Percentiles rank a stretch among this genome's conserved stretches.
phyloP scores from a whole-genome alignment of 192 early-diverging fungal genomes.

The Phycomyces blakesleeanus region DNA sequence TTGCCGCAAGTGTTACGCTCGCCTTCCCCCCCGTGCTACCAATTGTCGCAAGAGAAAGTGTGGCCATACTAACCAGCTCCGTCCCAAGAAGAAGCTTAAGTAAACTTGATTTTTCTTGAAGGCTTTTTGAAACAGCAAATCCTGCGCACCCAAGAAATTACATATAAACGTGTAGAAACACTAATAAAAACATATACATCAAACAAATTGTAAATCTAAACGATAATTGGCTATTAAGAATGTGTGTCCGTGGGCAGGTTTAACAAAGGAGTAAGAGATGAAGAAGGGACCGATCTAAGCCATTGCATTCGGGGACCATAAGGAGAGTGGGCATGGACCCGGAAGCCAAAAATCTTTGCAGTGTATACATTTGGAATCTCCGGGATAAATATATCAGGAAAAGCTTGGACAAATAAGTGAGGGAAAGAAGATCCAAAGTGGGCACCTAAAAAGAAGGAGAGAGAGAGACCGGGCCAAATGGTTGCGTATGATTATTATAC shows the following conservation, averaged over 20 bases:
- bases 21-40: constrained; percentile 97
- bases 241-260: too few relatives aligned
- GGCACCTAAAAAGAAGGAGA: constrained; percentile 79
- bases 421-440: constrained; percentile 97
- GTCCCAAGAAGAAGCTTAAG: constrained; percentile 92
- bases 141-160: too few relatives aligned
- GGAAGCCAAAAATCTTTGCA: constrained; percentile 91
- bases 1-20: constrained; percentile 99
- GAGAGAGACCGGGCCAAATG: constrained; percentile 29
- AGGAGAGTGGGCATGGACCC: constrained; percentile 68
- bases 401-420: constrained; percentile 86
- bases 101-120: background rate
- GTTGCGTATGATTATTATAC: constrained; percentile 21
- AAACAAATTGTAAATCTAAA: too few relatives aligned
- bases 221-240: too few relatives aligned
- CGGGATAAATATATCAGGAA: constrained; percentile 68
- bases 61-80: constrained; percentile 98
- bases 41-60: constrained; percentile 99
- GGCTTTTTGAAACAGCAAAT: too few relatives aligned
- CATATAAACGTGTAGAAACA: too few relatives aligned
- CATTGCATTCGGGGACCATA: constrained; percentile 89
- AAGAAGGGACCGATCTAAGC: constrained; percentile 72
- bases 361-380: constrained; percentile 60
- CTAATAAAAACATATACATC: too few relatives aligned
- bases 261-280: too few relatives aligned